A percentile compares a stretch with the other conserved stretches of the same genome.
phyloP scores from a whole-genome alignment of 345 rosid genomes.

The Hypericum perforatum region DNA sequence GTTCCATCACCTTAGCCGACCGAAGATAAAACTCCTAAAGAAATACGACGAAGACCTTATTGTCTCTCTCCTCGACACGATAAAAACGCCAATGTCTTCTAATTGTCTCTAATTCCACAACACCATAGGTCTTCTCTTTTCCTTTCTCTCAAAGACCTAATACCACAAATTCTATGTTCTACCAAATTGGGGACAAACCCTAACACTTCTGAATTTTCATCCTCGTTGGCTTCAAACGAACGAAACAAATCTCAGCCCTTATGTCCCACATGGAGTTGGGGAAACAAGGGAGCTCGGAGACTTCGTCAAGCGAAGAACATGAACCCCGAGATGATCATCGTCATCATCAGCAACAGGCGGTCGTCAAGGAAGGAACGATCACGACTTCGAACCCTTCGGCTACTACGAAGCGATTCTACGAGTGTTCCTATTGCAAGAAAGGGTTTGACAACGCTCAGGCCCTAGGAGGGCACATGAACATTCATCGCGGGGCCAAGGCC shows the following conservation, averaged over 20 bases:
- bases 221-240: too few relatives aligned
- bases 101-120: constrained; percentile 21
- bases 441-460: constrained; percentile 92
- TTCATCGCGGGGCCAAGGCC: constrained; percentile 65
- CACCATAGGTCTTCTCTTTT: background rate
- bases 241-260: background rate
- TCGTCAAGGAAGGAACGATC: constrained; percentile 16
- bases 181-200: too few relatives aligned
- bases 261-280: constrained; percentile 20
- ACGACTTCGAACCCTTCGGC: background rate
- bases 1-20: constrained; percentile 23
- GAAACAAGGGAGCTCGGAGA: constrained; percentile 20
- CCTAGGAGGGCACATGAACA: constrained; percentile 84
- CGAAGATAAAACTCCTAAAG: constrained; percentile 14
- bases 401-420: constrained; percentile 35
- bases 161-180: background rate
- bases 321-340: constrained; percentile 13
- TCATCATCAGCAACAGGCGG: too few relatives aligned
- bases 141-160: background rate
- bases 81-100: constrained; percentile 27
- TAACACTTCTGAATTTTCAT: too few relatives aligned
- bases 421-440: constrained; percentile 65
- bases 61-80: constrained; percentile 7
- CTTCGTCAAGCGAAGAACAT: constrained; percentile 23
- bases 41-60: constrained; percentile 21